Percentiles rank a stretch among this genome's conserved stretches.
These are phyloP conservation scores for Mortierella sp. DNA, from an alignment of 371 early-diverging fungal species.

Conservation along the genomic window DNA sequence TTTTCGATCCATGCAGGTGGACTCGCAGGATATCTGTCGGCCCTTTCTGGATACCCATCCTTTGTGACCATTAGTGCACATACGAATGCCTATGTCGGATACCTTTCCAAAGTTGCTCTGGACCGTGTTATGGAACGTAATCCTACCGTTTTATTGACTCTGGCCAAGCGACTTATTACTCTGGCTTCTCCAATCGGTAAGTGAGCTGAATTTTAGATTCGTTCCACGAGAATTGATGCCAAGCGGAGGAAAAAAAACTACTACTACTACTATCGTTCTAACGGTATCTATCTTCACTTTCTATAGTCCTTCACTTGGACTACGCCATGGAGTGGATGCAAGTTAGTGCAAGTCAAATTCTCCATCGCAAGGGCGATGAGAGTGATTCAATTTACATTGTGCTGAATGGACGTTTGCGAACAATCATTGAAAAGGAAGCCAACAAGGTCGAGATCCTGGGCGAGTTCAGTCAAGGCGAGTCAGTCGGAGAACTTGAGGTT, in stretches of 20 bases:
- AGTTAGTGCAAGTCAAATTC: constrained; percentile 90
- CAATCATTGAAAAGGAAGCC: constrained; percentile 75
- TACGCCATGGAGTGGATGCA: constrained; percentile 97
- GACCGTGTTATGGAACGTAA: constrained; percentile 87
- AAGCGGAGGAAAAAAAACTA: too few relatives aligned
- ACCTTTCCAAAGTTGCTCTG: constrained; percentile 80
- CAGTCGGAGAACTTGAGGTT: constrained; percentile 96
- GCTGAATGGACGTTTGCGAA: constrained; percentile 92
- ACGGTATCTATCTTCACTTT: neutral
- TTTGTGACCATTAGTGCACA: constrained; percentile 87
- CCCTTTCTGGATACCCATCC: constrained; percentile 91
- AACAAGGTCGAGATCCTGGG: constrained; percentile 83
- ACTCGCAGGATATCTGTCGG: constrained; percentile 91
- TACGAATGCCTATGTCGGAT: constrained; percentile 86
- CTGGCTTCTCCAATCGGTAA: constrained; percentile 84
- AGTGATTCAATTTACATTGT: constrained; percentile 94
- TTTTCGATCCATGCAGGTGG: constrained; percentile 88
- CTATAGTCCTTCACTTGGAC: constrained; percentile 86
- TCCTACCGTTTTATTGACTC: constrained; percentile 83
- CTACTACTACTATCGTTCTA: neutral
- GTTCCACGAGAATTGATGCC: neutral
- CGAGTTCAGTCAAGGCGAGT: constrained; percentile 95
- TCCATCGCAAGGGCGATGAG: constrained; percentile 87
- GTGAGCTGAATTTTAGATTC: constrained; percentile 32
- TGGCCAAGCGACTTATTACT: constrained; percentile 88